These are phyloP conservation scores for Gyromitra esculenta DNA, from an alignment of 2,329 filamentous ascomycete genomes.

Conservation along the genomic window DNA sequence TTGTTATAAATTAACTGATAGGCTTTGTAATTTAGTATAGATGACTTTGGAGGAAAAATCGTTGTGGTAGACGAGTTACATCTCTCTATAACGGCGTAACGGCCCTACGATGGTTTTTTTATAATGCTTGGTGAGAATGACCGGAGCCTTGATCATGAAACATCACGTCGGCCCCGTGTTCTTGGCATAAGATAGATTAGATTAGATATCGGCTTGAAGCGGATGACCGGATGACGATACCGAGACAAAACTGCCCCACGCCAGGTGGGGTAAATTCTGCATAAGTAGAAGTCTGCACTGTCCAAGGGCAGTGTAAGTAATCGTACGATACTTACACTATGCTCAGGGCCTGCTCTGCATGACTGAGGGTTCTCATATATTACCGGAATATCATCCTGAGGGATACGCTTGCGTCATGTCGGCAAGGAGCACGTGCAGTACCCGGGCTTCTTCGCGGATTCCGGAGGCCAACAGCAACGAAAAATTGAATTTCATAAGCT, in stretches of 20 bases:
- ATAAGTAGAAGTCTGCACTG: constrained; percentile 7
- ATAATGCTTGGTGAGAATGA: background rate
- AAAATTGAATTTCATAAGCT: constrained; percentile 9
- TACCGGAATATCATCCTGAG: background rate
- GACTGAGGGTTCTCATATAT: constrained; percentile 2
- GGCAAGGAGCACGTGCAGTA: background rate
- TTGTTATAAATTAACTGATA: background rate
- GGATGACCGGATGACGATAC: constrained; percentile 34
- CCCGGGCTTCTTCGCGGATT: background rate
- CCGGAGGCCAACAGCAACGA: background rate
- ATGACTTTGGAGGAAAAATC: background rate
- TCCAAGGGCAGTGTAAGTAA: constrained; percentile 5
- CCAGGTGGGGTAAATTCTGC: constrained; percentile 39
- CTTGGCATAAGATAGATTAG: constrained; percentile 28
- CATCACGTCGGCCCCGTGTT: constrained; percentile 25
- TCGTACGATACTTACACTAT: constrained; percentile 36
- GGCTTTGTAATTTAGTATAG: background rate
- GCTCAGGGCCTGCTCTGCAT: constrained; percentile 34
- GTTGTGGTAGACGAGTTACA: background rate
- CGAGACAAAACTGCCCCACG: constrained; percentile 24
- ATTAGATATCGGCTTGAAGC: constrained; percentile 29
- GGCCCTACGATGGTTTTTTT: background rate
- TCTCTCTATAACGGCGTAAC: background rate
- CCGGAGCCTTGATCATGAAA: background rate
- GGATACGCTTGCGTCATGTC: constrained; percentile 6